Evolutionary conservation across 2,329 filamentous ascomycete species (phyloP).

Genomic region (Xylariaceae sp.): DNA sequence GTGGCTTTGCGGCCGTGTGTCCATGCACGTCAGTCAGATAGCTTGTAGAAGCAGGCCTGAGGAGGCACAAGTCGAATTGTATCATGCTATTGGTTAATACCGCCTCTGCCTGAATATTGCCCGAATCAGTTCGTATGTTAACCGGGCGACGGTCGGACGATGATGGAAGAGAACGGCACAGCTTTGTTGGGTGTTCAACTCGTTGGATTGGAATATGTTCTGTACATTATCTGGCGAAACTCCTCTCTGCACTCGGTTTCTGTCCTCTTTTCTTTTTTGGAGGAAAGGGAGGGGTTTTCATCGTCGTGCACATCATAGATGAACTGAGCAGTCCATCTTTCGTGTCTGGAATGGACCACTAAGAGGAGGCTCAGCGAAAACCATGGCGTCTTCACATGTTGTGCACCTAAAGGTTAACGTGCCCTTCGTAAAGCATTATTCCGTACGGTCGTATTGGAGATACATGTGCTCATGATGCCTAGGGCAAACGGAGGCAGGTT

Average conservation of each 20-base stretch:
- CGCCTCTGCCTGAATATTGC: not conserved
- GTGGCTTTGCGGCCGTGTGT: not conserved
- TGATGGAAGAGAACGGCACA: not conserved
- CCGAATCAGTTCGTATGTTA: not conserved
- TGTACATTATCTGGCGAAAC: not conserved
- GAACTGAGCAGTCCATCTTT: not conserved
- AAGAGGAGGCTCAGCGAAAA: not conserved
- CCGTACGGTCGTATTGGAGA: not conserved
- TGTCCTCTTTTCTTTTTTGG: not conserved
- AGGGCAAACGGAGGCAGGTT: not conserved
- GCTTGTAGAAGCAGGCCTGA: not conserved
- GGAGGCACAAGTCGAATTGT: not conserved
- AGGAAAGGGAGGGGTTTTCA: not conserved
- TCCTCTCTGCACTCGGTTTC: not conserved
- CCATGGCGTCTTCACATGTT: not conserved
- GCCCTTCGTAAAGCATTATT: not conserved
- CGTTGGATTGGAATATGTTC: not conserved
- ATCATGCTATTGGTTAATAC: not conserved
- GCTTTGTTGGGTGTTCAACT: not conserved
- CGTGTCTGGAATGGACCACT: not conserved
- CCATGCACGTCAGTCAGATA: not conserved
- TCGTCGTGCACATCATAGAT: not conserved
- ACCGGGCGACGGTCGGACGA: not conserved
- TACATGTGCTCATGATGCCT: not conserved
- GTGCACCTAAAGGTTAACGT: not conserved